Evolutionary conservation across 768 basidiomycete genomes (phyloP).

Genomic region (Trametes cubensis): DNA sequence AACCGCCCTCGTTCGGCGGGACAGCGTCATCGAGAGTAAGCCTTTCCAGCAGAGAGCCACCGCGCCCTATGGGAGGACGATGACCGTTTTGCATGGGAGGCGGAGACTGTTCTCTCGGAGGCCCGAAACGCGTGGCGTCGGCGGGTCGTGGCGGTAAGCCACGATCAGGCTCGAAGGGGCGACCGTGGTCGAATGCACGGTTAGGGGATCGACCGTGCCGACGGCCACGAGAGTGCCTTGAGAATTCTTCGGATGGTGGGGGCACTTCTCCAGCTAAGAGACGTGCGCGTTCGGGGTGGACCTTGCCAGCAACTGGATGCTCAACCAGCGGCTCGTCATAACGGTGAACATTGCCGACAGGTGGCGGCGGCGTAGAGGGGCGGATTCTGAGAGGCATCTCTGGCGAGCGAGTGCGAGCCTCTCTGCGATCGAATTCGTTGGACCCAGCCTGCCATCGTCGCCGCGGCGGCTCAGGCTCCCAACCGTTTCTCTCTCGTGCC

Average conservation of each 20-base stretch:
- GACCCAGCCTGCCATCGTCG: neutral
- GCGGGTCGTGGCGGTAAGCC: slow-evolving; percentile 1
- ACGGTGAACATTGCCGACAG: neutral
- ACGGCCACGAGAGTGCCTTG: slow-evolving; percentile 8
- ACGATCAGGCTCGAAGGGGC: neutral
- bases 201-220: slow-evolving; percentile 6
- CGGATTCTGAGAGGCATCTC: neutral
- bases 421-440: neutral
- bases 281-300: slow-evolving; percentile 28
- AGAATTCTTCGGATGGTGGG: neutral
- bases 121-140: neutral
- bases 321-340: neutral
- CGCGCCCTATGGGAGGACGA: slow-evolving; percentile 27
- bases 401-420: slow-evolving; percentile 2
- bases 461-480: neutral
- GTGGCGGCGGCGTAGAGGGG: neutral
- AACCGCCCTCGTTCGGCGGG: slow-evolving; percentile 17
- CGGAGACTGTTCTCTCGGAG: slow-evolving; percentile 9
- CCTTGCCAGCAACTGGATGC: slow-evolving; percentile 1
- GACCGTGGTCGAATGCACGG: neutral
- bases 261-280: neutral
- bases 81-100: slow-evolving; percentile 1
- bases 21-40: slow-evolving; percentile 33
- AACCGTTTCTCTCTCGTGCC: neutral
- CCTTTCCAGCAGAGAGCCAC: slow-evolving; percentile 44